Percentiles rank a stretch among this genome's conserved stretches.
phyloP scores from a whole-genome alignment of 352 stramenopile species.

The Phytophthora sp. region DNA sequence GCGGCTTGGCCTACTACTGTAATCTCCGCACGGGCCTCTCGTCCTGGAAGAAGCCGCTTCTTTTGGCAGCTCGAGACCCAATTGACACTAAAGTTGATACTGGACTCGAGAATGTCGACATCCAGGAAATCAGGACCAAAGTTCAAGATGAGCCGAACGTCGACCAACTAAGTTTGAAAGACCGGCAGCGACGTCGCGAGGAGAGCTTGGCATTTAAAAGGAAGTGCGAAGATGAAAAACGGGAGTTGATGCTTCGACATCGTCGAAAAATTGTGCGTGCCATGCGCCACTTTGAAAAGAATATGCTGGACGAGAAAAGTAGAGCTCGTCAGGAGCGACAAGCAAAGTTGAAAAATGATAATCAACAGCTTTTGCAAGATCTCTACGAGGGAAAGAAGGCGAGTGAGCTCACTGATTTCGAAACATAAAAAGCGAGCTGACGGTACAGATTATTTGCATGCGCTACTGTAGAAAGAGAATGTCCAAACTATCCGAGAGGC shows the following conservation, averaged over 20 bases:
- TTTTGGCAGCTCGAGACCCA: slow-evolving; percentile 38
- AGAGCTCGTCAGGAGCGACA: slow-evolving; percentile 34
- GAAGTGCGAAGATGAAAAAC: slow-evolving; percentile 41
- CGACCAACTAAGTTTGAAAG: slow-evolving; percentile 18
- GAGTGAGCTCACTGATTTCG: not conserved
- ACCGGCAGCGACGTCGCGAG: slow-evolving; percentile 30
- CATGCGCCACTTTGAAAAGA: slow-evolving; percentile 45
- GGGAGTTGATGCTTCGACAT: slow-evolving; percentile 34
- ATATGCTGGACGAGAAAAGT: slow-evolving; percentile 40
- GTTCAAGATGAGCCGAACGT: not conserved
- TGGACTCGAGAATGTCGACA: not conserved
- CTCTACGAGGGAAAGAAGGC: slow-evolving; percentile 47
- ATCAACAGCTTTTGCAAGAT: slow-evolving; percentile 43
- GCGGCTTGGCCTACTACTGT: slow-evolving; percentile 53
- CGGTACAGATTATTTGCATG: not conserved
- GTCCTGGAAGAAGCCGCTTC: slow-evolving; percentile 52
- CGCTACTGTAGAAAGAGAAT: slow-evolving; percentile 55
- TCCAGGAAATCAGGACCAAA: not conserved
- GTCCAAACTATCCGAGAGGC: slow-evolving; percentile 73
- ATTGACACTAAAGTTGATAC: not conserved
- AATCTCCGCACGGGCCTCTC: slow-evolving; percentile 51
- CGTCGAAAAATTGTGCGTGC: slow-evolving; percentile 42
- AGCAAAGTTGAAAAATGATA: slow-evolving; percentile 42
- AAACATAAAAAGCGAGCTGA: no score
- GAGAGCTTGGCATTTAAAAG: slow-evolving; percentile 44